Conservation (phyloP, 1,284 basidiomycete genomes). For the Cutaneotrichosporon sp. region DNA sequence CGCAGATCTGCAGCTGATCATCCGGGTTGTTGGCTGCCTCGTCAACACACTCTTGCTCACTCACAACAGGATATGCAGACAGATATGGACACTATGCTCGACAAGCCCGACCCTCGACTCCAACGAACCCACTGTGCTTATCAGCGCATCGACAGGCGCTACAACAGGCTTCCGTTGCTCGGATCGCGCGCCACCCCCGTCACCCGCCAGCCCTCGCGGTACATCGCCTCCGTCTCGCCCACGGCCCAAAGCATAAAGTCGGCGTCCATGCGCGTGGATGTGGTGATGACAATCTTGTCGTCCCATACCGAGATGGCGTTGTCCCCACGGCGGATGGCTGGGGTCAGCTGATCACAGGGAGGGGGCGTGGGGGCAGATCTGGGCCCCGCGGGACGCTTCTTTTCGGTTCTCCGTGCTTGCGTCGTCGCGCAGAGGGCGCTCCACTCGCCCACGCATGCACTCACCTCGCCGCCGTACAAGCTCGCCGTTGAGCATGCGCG, state of each 20-base stretch:
- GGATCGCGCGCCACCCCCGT: neutral
- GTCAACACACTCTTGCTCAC: too few relatives aligned
- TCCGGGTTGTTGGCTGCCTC: too few relatives aligned
- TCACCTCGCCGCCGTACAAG: constrained; percentile 1
- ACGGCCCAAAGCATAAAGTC: constrained; percentile 4
- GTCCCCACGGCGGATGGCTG: neutral
- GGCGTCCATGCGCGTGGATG: neutral
- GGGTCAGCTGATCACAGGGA: neutral
- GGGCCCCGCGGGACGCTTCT: neutral
- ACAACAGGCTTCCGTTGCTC: constrained; percentile 5
- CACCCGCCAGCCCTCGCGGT: neutral
- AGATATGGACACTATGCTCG: too few relatives aligned
- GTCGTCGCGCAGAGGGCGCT: neutral
- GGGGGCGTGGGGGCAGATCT: neutral
- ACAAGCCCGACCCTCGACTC: neutral
- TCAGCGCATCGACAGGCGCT: neutral
- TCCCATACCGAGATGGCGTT: neutral
- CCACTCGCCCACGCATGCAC: neutral
- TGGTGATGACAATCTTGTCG: constrained; percentile 2
- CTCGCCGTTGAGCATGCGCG: neutral
- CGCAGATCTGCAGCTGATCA: too few relatives aligned
- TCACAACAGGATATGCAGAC: too few relatives aligned
- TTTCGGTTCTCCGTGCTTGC: neutral
- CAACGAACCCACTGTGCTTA: too few relatives aligned
- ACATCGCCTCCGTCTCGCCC: neutral